Conservation (phyloP, 2,329 filamentous ascomycete genomes). For the Ophiostoma montium region DNA sequence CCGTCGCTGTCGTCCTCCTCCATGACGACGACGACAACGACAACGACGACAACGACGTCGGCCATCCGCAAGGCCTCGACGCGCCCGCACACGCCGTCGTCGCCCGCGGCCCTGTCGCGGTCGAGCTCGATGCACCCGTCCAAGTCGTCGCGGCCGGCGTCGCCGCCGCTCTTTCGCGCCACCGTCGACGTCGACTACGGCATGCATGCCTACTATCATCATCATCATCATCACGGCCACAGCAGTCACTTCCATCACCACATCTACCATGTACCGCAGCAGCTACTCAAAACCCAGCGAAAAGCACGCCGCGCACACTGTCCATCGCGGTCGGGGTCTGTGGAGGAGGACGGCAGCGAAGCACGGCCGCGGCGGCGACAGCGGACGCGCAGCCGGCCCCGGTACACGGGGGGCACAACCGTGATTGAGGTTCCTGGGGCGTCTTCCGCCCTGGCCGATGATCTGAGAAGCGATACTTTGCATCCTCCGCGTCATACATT, state of each 20-base stretch:
- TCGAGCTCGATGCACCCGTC: not conserved
- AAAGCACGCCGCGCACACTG: not conserved
- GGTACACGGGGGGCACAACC: not conserved
- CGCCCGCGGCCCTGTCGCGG: not conserved
- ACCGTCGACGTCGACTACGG: slow-evolving; percentile 1
- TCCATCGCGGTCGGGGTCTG: slow-evolving; percentile 5
- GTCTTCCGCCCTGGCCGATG: too few relatives aligned
- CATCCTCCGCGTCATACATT: too few relatives aligned
- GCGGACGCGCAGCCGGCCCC: slow-evolving; percentile 6
- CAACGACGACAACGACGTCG: slow-evolving; percentile 11
- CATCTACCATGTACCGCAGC: not conserved
- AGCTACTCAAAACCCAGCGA: not conserved
- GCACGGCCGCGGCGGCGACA: slow-evolving; percentile 1
- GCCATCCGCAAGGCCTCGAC: slow-evolving; percentile 3
- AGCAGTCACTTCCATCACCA: not conserved
- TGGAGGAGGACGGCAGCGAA: not conserved
- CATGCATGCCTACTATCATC: not conserved
- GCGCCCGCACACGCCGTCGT: slow-evolving; percentile 1
- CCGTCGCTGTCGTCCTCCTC: too few relatives aligned
- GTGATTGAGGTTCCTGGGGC: too few relatives aligned
- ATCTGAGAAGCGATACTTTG: too few relatives aligned
- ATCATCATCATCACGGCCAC: not conserved
- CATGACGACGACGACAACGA: slow-evolving; percentile 10
- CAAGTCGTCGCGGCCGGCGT: slow-evolving; percentile 1
- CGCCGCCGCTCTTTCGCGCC: not conserved